Percentiles rank a stretch among this genome's conserved stretches.
phyloP scores from a whole-genome alignment of 371 early-diverging fungal genomes.

The Coemansia sp. region DNA sequence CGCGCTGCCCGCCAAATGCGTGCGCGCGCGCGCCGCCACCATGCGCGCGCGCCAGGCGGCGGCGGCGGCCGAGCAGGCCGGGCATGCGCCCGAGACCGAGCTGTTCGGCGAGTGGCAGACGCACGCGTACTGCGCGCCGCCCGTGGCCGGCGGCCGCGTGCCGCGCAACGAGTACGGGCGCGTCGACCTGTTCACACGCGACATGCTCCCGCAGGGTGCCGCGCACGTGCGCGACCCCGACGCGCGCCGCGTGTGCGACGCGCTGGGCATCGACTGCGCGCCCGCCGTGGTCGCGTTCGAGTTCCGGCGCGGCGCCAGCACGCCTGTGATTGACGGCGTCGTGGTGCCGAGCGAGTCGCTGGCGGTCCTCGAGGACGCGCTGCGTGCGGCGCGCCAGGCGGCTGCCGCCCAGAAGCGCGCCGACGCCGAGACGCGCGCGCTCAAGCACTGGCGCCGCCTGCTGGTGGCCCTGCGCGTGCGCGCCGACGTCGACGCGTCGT shows the following conservation, averaged over 20 bases:
- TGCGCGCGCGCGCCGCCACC: constrained; percentile 62
- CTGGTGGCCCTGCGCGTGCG: constrained; percentile 40
- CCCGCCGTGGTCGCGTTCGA: constrained; percentile 84
- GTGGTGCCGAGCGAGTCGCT: constrained; percentile 66
- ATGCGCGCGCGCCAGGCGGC: constrained; percentile 53
- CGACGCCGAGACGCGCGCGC: constrained; percentile 21
- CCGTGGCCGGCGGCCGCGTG: constrained; percentile 72
- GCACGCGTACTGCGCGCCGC: constrained; percentile 60
- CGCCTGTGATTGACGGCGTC: constrained; percentile 72
- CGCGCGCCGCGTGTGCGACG: constrained; percentile 64
- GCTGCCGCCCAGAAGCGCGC: neutral
- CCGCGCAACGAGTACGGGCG: constrained; percentile 79
- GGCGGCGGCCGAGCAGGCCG: constrained; percentile 33
- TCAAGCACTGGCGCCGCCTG: constrained; percentile 33
- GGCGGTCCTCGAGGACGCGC: constrained; percentile 62
- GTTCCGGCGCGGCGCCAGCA: constrained; percentile 62
- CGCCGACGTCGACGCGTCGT: constrained; percentile 40
- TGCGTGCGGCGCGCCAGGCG: constrained; percentile 10
- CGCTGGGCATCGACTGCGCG: constrained; percentile 75
- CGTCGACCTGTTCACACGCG: constrained; percentile 76
- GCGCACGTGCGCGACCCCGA: constrained; percentile 71
- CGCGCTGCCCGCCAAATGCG: constrained; percentile 67
- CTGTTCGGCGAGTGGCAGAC: constrained; percentile 92
- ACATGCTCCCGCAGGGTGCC: constrained; percentile 84
- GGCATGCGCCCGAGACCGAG: constrained; percentile 30